phyloP scores from a whole-genome alignment of 495 filamentous ascomycete genomes.

The Neurospora intermedia region DNA sequence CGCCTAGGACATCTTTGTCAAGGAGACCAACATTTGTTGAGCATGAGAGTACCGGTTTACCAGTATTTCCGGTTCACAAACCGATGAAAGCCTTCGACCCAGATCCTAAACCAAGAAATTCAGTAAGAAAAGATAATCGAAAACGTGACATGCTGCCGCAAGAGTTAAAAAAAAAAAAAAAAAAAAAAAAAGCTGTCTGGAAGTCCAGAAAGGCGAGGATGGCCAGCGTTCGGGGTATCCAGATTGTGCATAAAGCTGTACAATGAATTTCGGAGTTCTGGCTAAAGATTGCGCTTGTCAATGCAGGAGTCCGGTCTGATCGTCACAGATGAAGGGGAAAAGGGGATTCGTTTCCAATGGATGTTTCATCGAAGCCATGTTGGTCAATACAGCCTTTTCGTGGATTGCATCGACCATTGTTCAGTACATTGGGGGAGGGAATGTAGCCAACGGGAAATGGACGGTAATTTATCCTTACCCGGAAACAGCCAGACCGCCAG shows the following conservation, averaged over 20 bases:
- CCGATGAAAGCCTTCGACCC: not conserved
- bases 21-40: no score
- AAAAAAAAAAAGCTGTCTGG: no score
- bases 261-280: not conserved
- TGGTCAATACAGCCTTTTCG: not conserved
- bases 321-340: not conserved
- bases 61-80: not conserved
- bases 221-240: not conserved
- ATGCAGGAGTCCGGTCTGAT: not conserved
- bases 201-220: not conserved
- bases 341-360: not conserved
- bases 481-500: not conserved
- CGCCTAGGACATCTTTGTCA: not conserved
- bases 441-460: not conserved
- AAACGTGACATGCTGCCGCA: not conserved
- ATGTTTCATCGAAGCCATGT: not conserved
- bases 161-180: no score
- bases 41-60: no score
- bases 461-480: not conserved
- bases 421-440: not conserved
- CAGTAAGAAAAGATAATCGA: not conserved
- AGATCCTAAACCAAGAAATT: not conserved
- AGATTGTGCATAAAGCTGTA: not conserved
- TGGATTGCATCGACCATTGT: not conserved
- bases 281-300: not conserved